These are phyloP conservation scores for Suaeda aralocaspica DNA, from an alignment of 148 eudicot genomes.

Conservation along the genomic window DNA sequence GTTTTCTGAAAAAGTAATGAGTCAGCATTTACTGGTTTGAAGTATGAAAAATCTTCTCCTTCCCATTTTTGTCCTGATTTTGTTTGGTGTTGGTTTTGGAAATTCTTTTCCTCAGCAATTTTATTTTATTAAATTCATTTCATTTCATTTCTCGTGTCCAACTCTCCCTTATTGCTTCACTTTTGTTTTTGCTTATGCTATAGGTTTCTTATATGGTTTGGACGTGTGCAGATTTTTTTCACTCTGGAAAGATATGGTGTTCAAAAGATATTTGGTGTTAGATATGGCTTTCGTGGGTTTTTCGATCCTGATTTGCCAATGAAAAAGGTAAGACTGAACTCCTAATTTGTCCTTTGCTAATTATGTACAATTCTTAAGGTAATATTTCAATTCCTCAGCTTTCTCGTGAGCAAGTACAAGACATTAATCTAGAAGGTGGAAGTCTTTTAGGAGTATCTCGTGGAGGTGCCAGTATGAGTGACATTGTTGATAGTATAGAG, in stretches of 20 bases:
- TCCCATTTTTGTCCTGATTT: no score
- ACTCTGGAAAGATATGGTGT: constrained; percentile 52
- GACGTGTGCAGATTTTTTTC: constrained; percentile 36
- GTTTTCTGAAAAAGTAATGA: background rate
- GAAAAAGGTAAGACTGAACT: constrained; percentile 35
- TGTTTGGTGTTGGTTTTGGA: no score
- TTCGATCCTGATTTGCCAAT: constrained; percentile 44
- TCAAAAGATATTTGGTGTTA: constrained; percentile 40
- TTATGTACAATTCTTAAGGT: background rate
- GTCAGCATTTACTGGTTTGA: background rate
- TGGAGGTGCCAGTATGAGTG: constrained; percentile 48
- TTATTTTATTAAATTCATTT: background rate
- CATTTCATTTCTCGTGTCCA: background rate
- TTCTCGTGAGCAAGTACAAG: constrained; percentile 42
- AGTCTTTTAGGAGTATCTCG: constrained; percentile 50
- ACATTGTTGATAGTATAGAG: constrained; percentile 45
- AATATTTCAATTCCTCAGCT: constrained; percentile 33
- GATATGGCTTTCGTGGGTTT: constrained; percentile 49
- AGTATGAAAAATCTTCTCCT: no score
- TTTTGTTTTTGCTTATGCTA: background rate
- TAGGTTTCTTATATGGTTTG: constrained; percentile 7
- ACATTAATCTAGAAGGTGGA: constrained; percentile 52
- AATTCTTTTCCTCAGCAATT: background rate
- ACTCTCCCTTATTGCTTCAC: no score
- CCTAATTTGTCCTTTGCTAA: constrained; percentile 7